Evolutionary conservation across 805 yeast species (phyloP), one percentile per base, ranked within the genome.

Genomic region (Zygosaccharomyces bisporus): DNA sequence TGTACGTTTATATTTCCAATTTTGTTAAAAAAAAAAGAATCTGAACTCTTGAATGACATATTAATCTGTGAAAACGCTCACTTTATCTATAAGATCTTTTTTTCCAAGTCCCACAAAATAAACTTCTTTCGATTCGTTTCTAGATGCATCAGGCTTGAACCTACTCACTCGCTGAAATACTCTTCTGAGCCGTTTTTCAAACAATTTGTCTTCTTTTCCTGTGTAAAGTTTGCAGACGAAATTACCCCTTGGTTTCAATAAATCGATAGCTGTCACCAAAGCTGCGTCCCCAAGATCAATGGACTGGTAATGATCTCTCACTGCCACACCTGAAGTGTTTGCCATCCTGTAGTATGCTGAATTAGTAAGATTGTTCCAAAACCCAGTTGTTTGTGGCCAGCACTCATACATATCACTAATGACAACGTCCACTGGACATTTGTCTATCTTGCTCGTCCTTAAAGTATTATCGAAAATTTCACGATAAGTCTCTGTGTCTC

Each of bases 241-340:
- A 8, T 69, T 57, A 0, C 99, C 99, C 20, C 77, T 77, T 4
- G 80, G 77, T 49, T 72, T 79, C 20, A 93, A 66, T n/a, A 86
- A 65, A 49, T 80, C 83, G 42, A 83, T 72, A 1, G 95, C 83
- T 39, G 90, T 73, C 5, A 86, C 72, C 41, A 93, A 63, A 0
- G 95, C 96, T 0, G 96, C 96, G 55, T 87, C 93, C 63, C 97
- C 91, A 21, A 91, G 69, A 58, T 90, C 86, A 51, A 93, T 83
- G 49, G 96, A 88, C 53, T 79, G 79, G 10, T 75, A 68, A 65
- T 91, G 98, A 63, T 91, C 99, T 51, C 79, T 77, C 32, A 84
- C 80, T 7, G 81, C 77, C 32, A 86, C 67, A 3, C 99, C 98
- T 10, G 89, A 73, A 3, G 97, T 87, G 60, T 91, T 91, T 38